Evolutionary conservation across 1,284 basidiomycete genomes (phyloP), one percentile per base, ranked within the genome.

Genomic region (Leccinum pachyderme): DNA sequence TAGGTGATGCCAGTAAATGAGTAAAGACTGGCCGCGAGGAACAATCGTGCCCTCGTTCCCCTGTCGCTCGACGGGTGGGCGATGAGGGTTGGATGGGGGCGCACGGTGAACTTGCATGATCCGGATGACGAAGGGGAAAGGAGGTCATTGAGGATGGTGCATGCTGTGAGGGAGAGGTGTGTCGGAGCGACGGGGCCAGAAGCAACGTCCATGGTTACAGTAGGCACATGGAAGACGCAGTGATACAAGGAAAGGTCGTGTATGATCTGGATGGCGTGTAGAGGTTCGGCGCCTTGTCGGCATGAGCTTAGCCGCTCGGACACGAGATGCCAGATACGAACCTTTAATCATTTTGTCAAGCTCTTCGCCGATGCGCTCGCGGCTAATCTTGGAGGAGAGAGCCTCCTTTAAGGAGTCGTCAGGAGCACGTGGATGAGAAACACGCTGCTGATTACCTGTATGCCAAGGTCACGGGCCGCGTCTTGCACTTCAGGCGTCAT

Each of bases 311-410:
- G 28, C 25, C 32, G 49, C 45, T 28, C 49, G 28, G 27, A 9
- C 18, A 28, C n/a, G 54, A 45, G 4, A 13, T 37, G 52, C 5
- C 22, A 32, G 11, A 44, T 27, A 63, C 69, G 27, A 29, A 89
- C 92, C 87, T 77, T 87, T 85, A 65, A 97, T 79, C 91, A 96
- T 97, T 70, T 97, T 98, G 59, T 87, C 82, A 6, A 95, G 66
- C 69, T 98, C 95, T 60, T 89, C 89, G 0, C 94, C 94, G 7
- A 94, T 83, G n/a, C 95, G 82, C 73, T 97, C 95, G 56, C 90
- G 82, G 47, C 89, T 89, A 39, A 98, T 91, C 70, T 96, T 95
- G 2, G 76, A 77, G 4, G 82, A 73, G 9, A 98, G 75, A 0
- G 87, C 89, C 49, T 80, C 74, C 93, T 94, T 65, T 24, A 25